phyloP scores from a whole-genome alignment of 2,329 filamentous ascomycete genomes.

The Epichloe baconii region DNA sequence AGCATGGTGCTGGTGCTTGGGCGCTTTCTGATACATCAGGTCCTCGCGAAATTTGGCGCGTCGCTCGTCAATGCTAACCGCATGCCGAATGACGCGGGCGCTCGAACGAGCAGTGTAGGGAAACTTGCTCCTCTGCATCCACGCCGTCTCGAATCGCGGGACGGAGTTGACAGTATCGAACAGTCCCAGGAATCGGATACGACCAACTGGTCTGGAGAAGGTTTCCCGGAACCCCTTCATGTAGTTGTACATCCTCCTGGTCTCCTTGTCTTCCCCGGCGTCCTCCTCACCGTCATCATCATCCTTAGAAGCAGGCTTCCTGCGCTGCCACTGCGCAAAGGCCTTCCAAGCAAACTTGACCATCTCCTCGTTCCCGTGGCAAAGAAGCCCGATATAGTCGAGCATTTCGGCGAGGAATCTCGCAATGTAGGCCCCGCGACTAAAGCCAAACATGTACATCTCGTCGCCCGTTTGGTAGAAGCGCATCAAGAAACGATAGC shows the following conservation, averaged over 20 bases:
- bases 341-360: constrained; percentile 74
- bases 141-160: constrained; percentile 59
- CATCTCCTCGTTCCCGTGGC: constrained; percentile 77
- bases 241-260: constrained; percentile 52
- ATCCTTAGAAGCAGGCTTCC: constrained; percentile 31
- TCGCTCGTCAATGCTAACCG: constrained; percentile 57
- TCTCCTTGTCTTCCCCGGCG: constrained; percentile 15
- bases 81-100: constrained; percentile 51
- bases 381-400: constrained; percentile 66
- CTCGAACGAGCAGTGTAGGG: constrained; percentile 50
- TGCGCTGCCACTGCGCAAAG: constrained; percentile 59
- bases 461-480: constrained; percentile 52
- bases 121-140: constrained; percentile 70
- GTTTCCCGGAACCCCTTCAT: constrained; percentile 74
- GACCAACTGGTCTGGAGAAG: constrained; percentile 60
- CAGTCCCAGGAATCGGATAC: constrained; percentile 64
- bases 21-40: constrained; percentile 42
- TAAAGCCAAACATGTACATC: constrained; percentile 65
- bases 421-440: constrained; percentile 59
- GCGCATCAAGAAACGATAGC: constrained; percentile 68
- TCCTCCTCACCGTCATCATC: constrained; percentile 25
- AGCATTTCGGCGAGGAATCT: constrained; percentile 74
- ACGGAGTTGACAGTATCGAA: constrained; percentile 78
- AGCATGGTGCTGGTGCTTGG: constrained; percentile 8
- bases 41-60: constrained; percentile 62